Evolutionary conservation across 257 asterid species (phyloP), one percentile per base, ranked within the genome.

Genomic region (Gynochthodes officinalis): DNA sequence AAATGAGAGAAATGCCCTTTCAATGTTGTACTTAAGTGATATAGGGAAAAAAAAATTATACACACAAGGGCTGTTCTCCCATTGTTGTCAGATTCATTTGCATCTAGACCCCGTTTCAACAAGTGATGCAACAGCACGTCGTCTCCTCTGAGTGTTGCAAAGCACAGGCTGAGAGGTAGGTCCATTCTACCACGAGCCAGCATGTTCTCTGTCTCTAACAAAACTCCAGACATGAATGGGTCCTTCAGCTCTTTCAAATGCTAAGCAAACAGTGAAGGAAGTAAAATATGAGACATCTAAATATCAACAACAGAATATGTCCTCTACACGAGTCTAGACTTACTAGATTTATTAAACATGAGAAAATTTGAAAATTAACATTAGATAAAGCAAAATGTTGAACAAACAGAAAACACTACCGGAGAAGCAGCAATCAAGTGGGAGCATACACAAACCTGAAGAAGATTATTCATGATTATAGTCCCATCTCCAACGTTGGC

Each of bases 171-270:
- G 75, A 94, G 95, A 16, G 98, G 98, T 43, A 94, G 79, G 74
- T 94, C 99, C 95, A 86, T 86, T 83, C 97, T 81, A 67, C 99
- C 99, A 21, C 90, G 86, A 30, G 97, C 96, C 50, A 94, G 81
- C 99, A 94, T 94, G 75, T 81, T 90, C 79, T 94, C 97, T 0
- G 90, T 87, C 78, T 94, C 96, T 16, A 84, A 23, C 62, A 94
- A 81, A 62, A 91, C 89, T 64, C 95, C 99, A 77, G 87, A 92
- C 99, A 91, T 94, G 48, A 94, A 80, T 0, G 99, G 99, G 71
- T 91, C 85, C 71, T 86, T 88, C 14, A 77, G 42, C 37, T 88
- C 95, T 84, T 91, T 94, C 87, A 94, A 77, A 74, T 91, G 96
- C 99, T 94, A 88, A 15, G 2, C 6, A 62, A 69, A n/a, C 60